phyloP scores from a whole-genome alignment of 192 early-diverging fungal species.

The Coemansia sp. region DNA sequence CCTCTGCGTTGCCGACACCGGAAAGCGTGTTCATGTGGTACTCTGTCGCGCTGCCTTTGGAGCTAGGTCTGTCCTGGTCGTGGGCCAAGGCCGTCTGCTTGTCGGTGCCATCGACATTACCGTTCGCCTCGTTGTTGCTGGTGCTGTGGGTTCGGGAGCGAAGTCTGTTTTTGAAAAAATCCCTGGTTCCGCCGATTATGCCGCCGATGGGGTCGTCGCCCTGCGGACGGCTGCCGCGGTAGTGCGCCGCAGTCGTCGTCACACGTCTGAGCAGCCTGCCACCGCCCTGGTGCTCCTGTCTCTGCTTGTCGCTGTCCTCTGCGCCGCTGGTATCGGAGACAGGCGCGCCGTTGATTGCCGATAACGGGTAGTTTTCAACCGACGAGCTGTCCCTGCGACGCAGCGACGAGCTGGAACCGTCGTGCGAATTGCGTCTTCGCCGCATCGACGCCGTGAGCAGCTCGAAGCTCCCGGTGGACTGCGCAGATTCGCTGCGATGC shows the following conservation, averaged over 20 bases:
- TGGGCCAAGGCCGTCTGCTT: neutral
- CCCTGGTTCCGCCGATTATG: constrained; percentile 42
- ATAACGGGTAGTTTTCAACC: neutral
- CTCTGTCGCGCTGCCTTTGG: neutral
- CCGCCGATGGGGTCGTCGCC: constrained; percentile 15
- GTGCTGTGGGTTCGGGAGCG: constrained; percentile 42
- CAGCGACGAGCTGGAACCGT: constrained; percentile 26
- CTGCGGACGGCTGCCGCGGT: constrained; percentile 1
- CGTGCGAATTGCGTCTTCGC: constrained; percentile 30
- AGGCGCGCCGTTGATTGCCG: neutral
- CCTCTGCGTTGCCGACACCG: neutral
- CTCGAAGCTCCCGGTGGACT: neutral
- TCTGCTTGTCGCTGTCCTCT: neutral
- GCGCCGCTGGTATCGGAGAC: neutral
- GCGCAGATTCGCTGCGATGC: constrained; percentile 28
- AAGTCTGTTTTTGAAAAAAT: constrained; percentile 42
- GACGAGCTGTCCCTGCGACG: constrained; percentile 7
- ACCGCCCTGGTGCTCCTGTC: neutral
- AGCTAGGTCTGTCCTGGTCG: neutral
- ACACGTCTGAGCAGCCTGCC: constrained; percentile 31
- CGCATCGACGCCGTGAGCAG: constrained; percentile 1
- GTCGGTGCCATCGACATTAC: neutral
- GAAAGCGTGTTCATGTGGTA: neutral
- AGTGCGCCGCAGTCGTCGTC: constrained; percentile 26
- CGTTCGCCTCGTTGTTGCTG: constrained; percentile 1